Evolutionary conservation across 148 eudicot genomes (phyloP), one percentile per base, ranked within the genome.

Genomic region (Dianthus caryophyllus): DNA sequence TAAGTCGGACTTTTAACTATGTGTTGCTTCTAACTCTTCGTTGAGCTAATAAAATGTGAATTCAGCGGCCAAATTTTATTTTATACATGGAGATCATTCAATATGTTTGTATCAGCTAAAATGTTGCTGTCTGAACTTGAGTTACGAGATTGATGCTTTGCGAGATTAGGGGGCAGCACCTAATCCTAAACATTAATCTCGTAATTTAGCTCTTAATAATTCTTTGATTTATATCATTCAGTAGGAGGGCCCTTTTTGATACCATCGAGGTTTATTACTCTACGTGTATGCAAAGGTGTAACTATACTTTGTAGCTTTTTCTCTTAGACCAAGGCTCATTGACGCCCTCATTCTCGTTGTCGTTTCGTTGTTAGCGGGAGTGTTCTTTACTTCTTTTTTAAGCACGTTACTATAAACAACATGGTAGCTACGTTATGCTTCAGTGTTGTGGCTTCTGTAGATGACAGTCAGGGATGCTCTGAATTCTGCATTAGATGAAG

Each of bases 401-500:
- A 43, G 18, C 13, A 4, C 27, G 10, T 18, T 20, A 20, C 11
- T 4, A 60, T 36, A 4, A 11, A 2, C 25, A 30, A 26, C 26
- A 13, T 63, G 43, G 12, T 22, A 18, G 27, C 49, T 14, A 18
- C 55, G 18, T 52, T 13, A 10, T 64, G 24, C 31, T 61, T 39
- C 25, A 66, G 58, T 72, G 49, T 53, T 39, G 30, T 64, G 31
- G 44, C 26, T 41, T 50, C 15, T 79, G 47, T 76, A 87, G 94
- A 84, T 90, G 80, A 84, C 78, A 4, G 94, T 90, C 17, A 84
- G 94, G 51, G 94, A 87, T 73, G 97, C 94, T 43, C 64, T 90
- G 48, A 90, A 87, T 64, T 85, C 94, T 57, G 94, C 97, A 14
- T 76, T 90, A 68, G 94, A 87, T 70, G 97, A 90, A 71, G 97